Evolutionary conservation across 345 rosid genomes (phyloP).

Genomic region (Bruguiera parviflora): DNA sequence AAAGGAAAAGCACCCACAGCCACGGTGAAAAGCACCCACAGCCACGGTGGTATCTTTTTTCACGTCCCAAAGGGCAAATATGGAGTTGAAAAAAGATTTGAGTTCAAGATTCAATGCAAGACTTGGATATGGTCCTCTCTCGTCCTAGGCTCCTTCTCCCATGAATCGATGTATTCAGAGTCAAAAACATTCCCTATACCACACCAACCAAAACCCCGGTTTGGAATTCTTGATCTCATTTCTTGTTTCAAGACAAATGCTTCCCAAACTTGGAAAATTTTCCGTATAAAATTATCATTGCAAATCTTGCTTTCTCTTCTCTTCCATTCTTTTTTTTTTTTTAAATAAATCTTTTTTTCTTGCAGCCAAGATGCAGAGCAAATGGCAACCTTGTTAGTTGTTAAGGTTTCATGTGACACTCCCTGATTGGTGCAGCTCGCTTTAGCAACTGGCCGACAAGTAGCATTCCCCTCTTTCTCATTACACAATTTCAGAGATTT

Average conservation of each 20-base stretch:
- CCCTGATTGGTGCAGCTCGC: slow-evolving; percentile 20
- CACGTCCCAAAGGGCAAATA: too few relatives aligned
- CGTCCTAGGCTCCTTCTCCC: slow-evolving; percentile 10
- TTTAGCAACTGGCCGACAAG: slow-evolving; percentile 53
- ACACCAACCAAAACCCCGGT: slow-evolving; percentile 23
- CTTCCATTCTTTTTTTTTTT: slow-evolving; percentile 1
- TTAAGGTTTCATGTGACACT: slow-evolving; percentile 32
- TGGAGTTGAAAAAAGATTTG: too few relatives aligned
- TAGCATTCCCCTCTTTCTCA: slow-evolving; percentile 34
- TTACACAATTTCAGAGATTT: neutral
- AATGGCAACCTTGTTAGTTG: slow-evolving; percentile 9
- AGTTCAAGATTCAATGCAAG: slow-evolving; percentile 12
- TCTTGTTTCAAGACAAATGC: slow-evolving; percentile 36
- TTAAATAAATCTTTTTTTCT: slow-evolving; percentile 14
- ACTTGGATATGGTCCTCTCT: slow-evolving; percentile 46
- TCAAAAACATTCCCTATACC: slow-evolving; percentile 35
- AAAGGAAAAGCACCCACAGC: too few relatives aligned
- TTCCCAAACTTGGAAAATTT: slow-evolving; percentile 7
- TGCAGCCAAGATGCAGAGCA: slow-evolving; percentile 47
- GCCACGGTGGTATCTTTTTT: too few relatives aligned
- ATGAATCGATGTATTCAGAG: slow-evolving; percentile 8
- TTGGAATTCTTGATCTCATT: slow-evolving; percentile 22
- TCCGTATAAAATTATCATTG: neutral
- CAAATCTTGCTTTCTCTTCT: neutral
- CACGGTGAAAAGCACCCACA: too few relatives aligned